Conservation (phyloP, 2,329 filamentous ascomycete genomes). For the Colletotrichum sp. region DNA sequence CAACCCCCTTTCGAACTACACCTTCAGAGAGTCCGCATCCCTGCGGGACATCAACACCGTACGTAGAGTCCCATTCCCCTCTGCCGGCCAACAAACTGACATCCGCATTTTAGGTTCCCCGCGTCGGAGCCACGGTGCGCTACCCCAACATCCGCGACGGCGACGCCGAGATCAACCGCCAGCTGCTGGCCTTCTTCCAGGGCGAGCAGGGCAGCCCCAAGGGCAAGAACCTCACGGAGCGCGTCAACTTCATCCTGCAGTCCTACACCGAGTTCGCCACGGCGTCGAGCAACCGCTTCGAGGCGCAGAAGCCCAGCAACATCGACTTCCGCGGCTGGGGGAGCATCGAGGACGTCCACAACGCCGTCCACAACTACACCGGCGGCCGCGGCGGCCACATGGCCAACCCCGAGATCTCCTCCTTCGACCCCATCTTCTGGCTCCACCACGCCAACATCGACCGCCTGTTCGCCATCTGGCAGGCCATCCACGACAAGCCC, state of each 20-base stretch:
- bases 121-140: constrained; percentile 25
- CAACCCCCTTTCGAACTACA: constrained; percentile 10
- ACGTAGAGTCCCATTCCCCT: not conserved
- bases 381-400: constrained; percentile 43
- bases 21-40: not conserved
- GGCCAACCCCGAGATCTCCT: constrained; percentile 55
- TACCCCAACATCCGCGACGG: not conserved
- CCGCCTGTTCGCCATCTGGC: constrained; percentile 18
- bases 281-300: constrained; percentile 4
- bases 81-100: not conserved
- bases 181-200: not conserved
- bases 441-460: constrained; percentile 34
- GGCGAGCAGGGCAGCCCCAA: not conserved
- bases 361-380: constrained; percentile 37
- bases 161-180: not conserved
- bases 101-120: not conserved
- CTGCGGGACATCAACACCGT: not conserved
- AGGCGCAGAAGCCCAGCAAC: not conserved
- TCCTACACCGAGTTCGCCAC: constrained; percentile 14
- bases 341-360: constrained; percentile 42
- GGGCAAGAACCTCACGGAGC: constrained; percentile 15
- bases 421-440: constrained; percentile 70
- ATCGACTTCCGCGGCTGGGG: constrained; percentile 10
- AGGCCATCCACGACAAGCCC: constrained; percentile 12
- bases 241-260: constrained; percentile 13